Conservation (phyloP, 345 rosid species). For the Melastoma malabathricum region DNA sequence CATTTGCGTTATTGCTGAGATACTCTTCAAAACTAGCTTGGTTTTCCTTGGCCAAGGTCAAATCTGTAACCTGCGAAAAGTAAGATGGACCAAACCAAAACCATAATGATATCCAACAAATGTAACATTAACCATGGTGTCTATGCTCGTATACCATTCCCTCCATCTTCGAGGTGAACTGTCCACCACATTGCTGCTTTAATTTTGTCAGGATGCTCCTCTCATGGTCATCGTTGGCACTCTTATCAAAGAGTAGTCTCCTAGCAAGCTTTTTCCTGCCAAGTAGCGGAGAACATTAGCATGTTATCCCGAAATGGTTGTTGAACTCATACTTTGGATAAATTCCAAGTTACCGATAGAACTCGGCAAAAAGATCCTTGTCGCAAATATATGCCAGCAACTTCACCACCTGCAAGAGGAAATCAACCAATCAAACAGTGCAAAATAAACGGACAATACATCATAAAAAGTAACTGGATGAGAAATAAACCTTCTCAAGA, state of each 20-base stretch:
- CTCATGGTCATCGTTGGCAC: conserved; percentile 56
- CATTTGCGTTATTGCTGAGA: conserved; percentile 33
- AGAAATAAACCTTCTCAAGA: conserved; percentile 40
- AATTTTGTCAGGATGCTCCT: conserved; percentile 53
- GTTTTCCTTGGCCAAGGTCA: conserved; percentile 74
- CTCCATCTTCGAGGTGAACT: conserved; percentile 73
- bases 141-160: conserved; percentile 47
- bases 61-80: conserved; percentile 52
- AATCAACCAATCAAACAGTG: neutral
- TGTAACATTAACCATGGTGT: neutral
- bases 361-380: conserved; percentile 81
- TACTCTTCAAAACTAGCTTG: conserved; percentile 61
- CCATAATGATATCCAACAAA: too few relatives aligned
- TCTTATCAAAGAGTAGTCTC: conserved; percentile 38
- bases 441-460: neutral
- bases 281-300: conserved; percentile 5
- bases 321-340: neutral
- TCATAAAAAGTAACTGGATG: neutral
- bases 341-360: conserved; percentile 35
- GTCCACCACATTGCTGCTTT: conserved; percentile 72
- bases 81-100: too few relatives aligned
- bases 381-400: conserved; percentile 74
- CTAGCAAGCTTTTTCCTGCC: conserved; percentile 62
- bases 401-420: conserved; percentile 64
- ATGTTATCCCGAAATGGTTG: too few relatives aligned